These are phyloP conservation scores for Diospyros lotus DNA, from an alignment of 148 eudicot genomes.

Conservation along the genomic window DNA sequence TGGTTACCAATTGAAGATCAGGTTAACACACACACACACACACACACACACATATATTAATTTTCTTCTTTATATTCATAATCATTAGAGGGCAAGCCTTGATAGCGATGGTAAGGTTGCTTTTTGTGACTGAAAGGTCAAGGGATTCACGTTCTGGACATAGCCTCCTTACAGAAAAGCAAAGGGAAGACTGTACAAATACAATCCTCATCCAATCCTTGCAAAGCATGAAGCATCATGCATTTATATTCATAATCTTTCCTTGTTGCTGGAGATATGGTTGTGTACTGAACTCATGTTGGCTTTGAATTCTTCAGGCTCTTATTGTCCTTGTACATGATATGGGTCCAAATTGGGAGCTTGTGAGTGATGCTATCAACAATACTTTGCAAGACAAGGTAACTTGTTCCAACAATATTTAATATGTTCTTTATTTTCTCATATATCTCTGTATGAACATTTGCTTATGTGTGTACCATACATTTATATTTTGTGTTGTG, in stretches of 20 bases:
- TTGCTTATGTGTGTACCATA: background rate
- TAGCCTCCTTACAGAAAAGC: no score
- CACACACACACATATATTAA: no score
- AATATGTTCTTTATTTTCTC: background rate
- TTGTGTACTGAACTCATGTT: slow-evolving; percentile 21
- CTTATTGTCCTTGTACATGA: slow-evolving; percentile 98
- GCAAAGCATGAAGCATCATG: background rate
- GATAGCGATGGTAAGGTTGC: no score
- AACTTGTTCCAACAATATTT: background rate
- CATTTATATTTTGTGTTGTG: background rate
- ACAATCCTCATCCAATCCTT: no score
- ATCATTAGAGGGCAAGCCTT: no score
- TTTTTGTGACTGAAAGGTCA: no score
- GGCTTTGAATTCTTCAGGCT: slow-evolving; percentile 42
- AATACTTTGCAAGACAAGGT: slow-evolving; percentile 89
- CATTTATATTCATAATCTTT: background rate
- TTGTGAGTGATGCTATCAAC: slow-evolving; percentile 90
- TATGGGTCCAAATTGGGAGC: slow-evolving; percentile 99
- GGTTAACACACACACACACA: slow-evolving; percentile 24
- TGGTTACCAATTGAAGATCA: slow-evolving; percentile 94
- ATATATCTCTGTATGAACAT: no score
- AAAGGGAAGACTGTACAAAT: no score
- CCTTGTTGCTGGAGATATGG: background rate
- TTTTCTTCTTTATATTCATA: no score
- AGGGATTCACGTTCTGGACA: no score